phyloP scores from a whole-genome alignment of 108 stramenopile species.

The Bacterosira constricta region DNA sequence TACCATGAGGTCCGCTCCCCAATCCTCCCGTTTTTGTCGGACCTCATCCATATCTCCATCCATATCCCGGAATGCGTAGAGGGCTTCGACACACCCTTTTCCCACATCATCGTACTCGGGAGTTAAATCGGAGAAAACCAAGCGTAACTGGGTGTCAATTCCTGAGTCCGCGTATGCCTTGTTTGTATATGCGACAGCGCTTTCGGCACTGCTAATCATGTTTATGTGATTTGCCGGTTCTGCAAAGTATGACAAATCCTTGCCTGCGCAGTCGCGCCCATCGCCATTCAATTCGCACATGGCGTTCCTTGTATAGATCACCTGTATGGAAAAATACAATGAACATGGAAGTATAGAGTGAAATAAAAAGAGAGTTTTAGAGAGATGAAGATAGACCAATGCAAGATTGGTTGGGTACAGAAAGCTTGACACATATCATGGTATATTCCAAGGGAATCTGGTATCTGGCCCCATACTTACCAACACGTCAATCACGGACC shows the following conservation, averaged over 20 bases:
- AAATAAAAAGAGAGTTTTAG: background rate
- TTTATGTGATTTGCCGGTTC: slow-evolving; percentile 19
- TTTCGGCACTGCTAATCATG: slow-evolving; percentile 27
- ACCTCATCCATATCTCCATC: slow-evolving; percentile 46
- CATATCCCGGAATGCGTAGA: slow-evolving; percentile 1
- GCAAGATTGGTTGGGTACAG: background rate
- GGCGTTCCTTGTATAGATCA: slow-evolving; percentile 11
- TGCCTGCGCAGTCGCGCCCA: slow-evolving; percentile 14
- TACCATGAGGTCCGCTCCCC: slow-evolving; percentile 47
- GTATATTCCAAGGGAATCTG: no score
- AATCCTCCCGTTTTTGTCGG: slow-evolving; percentile 21
- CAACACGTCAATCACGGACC: slow-evolving; percentile 11
- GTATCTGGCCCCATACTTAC: no score
- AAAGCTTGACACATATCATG: background rate
- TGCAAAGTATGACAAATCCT: no score
- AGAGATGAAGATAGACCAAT: background rate
- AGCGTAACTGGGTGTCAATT: slow-evolving; percentile 27
- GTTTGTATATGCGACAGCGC: slow-evolving; percentile 31
- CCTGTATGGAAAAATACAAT: slow-evolving; percentile 11
- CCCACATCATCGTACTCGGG: background rate
- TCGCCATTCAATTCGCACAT: slow-evolving; percentile 15
- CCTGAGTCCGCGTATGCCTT: slow-evolving; percentile 27
- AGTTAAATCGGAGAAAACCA: slow-evolving; percentile 28
- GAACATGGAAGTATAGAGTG: no score
- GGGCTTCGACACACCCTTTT: background rate